Base-by-base conservation (phyloP, 257 asterid genomes). In the Jacaranda copaia region DNA sequence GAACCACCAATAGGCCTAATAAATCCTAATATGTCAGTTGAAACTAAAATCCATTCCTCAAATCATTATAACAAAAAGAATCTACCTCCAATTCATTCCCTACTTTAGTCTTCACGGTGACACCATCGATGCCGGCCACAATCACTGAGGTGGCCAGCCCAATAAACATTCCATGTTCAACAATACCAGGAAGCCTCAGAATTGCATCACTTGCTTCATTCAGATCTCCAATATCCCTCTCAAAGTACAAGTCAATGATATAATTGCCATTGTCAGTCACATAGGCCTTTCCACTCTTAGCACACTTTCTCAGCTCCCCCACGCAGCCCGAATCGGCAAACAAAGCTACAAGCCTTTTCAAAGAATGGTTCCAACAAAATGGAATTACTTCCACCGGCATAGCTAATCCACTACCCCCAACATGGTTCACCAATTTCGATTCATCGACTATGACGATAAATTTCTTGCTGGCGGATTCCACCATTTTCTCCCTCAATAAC, bases 301-400 rank as follows among this genome's bases (percentile, higher is more conserved):
- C 40, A 19, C 46, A 11, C 35, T 16, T 79, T 67, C 93, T 81
- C 18, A 90, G 85, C 83, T 83, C 75, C 59, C 92, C 93, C 14
- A 81, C 86, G 68, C 96, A 88, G 12, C 89, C 92, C 13, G 88
- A 75, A 18, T 52, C 79, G 11, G 74, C 45, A 72, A 90, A 90
- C 84, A 90, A 45, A 43, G 63, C 74, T 13, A 85, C 85, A 5
- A 88, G 78, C 84, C 91, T 79, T n/a, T 49, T 68, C 74, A 87
- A 40, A 1, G 93, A 88, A 79, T 85, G 87, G 35, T 79, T 81
- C 92, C 92, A 88, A 55, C 96, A 90, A 59, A 90, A 90, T 0
- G 92, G 96, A 0, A 87, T 88, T 15, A 90, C 87, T 80, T 90
- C 93, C 58, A 90, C 96, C 6, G 93, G 96, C 96, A 88, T 88